Conservation (phyloP, 345 rosid species). For the Capsella bursapastoris region DNA sequence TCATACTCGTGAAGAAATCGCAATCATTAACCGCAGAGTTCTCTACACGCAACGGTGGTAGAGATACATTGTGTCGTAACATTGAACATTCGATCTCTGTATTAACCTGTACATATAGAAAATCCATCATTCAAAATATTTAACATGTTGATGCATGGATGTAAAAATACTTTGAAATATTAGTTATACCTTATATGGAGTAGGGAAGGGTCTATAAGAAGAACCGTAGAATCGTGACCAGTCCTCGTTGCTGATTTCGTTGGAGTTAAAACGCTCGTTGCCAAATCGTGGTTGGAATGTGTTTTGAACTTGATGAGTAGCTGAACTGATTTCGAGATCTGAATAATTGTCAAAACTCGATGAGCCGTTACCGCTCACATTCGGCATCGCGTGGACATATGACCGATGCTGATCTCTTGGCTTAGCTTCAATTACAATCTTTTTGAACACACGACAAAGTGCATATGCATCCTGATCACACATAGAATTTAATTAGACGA, state of each 20-base stretch:
- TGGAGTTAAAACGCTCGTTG: slow-evolving; percentile 36
- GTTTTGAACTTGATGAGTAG: slow-evolving; percentile 41
- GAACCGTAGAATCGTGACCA: slow-evolving; percentile 40
- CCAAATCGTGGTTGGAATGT: slow-evolving; percentile 38
- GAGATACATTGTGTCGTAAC: slow-evolving; percentile 43
- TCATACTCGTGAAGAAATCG: slow-evolving; percentile 37
- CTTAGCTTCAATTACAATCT: slow-evolving; percentile 43
- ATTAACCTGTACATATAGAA: slow-evolving; percentile 35
- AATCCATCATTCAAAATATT: background rate
- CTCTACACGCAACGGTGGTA: slow-evolving; percentile 72
- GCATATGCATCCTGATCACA: slow-evolving; percentile 44
- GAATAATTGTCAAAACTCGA: slow-evolving; percentile 46
- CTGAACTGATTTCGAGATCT: slow-evolving; percentile 44
- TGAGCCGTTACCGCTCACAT: slow-evolving; percentile 34
- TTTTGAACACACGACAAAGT: slow-evolving; percentile 49
- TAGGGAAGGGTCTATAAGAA: slow-evolving; percentile 38
- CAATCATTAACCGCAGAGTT: slow-evolving; percentile 52
- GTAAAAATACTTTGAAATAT: background rate
- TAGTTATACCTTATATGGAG: slow-evolving; percentile 35
- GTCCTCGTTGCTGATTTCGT: slow-evolving; percentile 33
- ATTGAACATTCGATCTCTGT: slow-evolving; percentile 43
- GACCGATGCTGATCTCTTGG: slow-evolving; percentile 45
- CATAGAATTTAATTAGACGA: background rate
- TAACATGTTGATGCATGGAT: background rate
- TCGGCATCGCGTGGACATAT: slow-evolving; percentile 39